A percentile compares a stretch with the other conserved stretches of the same genome.
phyloP scores from a whole-genome alignment of 2,329 filamentous ascomycete species.

The Neopestalotiopsis clavispora region DNA sequence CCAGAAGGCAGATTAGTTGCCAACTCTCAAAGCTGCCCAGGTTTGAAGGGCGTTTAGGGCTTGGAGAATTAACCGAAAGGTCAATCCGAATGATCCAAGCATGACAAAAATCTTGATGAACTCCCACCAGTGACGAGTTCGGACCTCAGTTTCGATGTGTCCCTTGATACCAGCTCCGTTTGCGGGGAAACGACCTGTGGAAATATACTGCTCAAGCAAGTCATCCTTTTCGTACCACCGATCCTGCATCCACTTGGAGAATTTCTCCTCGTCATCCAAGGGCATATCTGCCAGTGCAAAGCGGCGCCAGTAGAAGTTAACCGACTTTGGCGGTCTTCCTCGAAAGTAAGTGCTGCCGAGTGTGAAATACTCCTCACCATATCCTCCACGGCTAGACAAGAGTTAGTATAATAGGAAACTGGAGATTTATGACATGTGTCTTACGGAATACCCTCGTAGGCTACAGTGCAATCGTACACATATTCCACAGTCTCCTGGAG shows the following conservation, averaged over 20 bases:
- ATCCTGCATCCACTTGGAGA: conserved; percentile 83
- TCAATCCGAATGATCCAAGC: conserved; percentile 47
- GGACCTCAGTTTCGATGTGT: conserved; percentile 64
- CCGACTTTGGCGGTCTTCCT: conserved; percentile 87
- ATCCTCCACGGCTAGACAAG: conserved; percentile 69
- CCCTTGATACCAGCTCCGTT: conserved; percentile 55
- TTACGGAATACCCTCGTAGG: conserved; percentile 92
- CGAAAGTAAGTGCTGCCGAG: conserved; percentile 86
- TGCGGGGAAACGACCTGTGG: conserved; percentile 79
- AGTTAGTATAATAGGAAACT: conserved; percentile 15
- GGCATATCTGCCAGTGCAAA: conserved; percentile 84
- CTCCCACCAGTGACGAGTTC: conserved; percentile 58
- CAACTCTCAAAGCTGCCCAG: background rate
- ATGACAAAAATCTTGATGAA: conserved; percentile 60
- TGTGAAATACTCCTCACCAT: conserved; percentile 90
- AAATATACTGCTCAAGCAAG: conserved; percentile 81
- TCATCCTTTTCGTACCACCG: conserved; percentile 94
- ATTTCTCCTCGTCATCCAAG: conserved; percentile 72
- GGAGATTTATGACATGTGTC: conserved; percentile 41
- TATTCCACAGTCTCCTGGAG: conserved; percentile 77
- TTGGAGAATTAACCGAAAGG: conserved; percentile 41
- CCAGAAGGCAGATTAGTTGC: background rate
- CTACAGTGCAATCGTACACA: conserved; percentile 92
- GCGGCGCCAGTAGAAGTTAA: conserved; percentile 95
- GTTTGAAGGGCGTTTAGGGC: conserved; percentile 23